Conservation (phyloP, 768 basidiomycete species). For the Mycena epipterygia region DNA sequence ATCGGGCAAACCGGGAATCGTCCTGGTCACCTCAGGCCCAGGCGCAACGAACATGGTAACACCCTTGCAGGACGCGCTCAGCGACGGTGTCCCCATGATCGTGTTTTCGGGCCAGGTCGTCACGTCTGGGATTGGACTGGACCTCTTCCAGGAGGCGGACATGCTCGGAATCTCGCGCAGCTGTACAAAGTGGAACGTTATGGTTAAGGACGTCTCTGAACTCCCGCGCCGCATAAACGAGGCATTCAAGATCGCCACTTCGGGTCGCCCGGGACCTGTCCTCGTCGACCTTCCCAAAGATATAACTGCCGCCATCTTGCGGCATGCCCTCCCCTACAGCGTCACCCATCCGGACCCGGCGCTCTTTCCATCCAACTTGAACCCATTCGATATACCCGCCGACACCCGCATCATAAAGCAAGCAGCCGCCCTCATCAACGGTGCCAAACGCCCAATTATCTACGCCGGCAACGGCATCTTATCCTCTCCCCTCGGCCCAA, state of each 20-base stretch:
- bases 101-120: conserved; percentile 98
- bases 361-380: too few species aligned
- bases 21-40: conserved; percentile 51
- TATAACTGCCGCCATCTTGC: too few species aligned
- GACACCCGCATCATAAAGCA: conserved; percentile 80
- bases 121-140: conserved; percentile 95
- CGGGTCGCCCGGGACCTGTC: conserved; percentile 96
- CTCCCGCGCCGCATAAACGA: conserved; percentile 92
- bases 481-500: conserved; percentile 84
- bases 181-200: conserved; percentile 97
- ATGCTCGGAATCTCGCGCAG: conserved; percentile 94
- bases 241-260: conserved; percentile 98
- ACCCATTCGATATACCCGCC: conserved; percentile 63
- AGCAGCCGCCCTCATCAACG: conserved; percentile 92
- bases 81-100: conserved; percentile 89
- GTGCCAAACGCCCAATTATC: conserved; percentile 90
- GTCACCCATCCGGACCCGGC: too few species aligned
- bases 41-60: conserved; percentile 99
- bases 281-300: conserved; percentile 98
- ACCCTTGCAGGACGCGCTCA: conserved; percentile 76
- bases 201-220: conserved; percentile 98
- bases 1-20: conserved; percentile 97
- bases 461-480: conserved; percentile 97
- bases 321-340: too few species aligned
- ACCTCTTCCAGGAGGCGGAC: conserved; percentile 99